Evolutionary conservation across 228 moss, liverwort and hornwort species (phyloP).

Genomic region (Sphagnum magellanicum): DNA sequence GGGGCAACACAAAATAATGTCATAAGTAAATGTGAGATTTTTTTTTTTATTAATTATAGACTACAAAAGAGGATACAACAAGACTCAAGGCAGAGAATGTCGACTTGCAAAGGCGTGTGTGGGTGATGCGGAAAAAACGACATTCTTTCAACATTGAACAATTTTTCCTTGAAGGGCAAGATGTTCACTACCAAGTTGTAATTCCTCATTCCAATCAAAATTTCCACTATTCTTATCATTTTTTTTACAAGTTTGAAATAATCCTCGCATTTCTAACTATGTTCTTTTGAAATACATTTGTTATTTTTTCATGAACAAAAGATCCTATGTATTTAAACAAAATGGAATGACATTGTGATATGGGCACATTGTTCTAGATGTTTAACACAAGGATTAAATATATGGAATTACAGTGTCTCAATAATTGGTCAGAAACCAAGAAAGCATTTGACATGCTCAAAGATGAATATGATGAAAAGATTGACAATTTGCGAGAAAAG

Average conservation of each 20-base stretch:
- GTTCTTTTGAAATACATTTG: too few relatives aligned
- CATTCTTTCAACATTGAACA: slow-evolving; percentile 44
- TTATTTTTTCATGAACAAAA: too few relatives aligned
- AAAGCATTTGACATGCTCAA: slow-evolving; percentile 39
- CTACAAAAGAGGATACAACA: slow-evolving; percentile 35
- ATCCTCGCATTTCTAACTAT: too few relatives aligned
- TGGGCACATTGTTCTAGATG: background rate
- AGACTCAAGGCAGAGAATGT: slow-evolving; percentile 44
- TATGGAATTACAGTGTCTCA: slow-evolving; percentile 37
- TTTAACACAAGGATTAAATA: too few relatives aligned
- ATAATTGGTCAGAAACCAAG: slow-evolving; percentile 65
- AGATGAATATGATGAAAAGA: slow-evolving; percentile 31
- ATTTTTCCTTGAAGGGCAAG: slow-evolving; percentile 78
- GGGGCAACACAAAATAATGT: too few relatives aligned
- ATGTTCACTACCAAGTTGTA: slow-evolving; percentile 64
- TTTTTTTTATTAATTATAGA: slow-evolving; percentile 8
- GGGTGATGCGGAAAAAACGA: slow-evolving; percentile 45
- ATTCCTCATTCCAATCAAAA: slow-evolving; percentile 9
- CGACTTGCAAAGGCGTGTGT: slow-evolving; percentile 60
- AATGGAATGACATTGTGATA: background rate
- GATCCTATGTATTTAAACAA: too few relatives aligned
- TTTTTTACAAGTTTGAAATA: background rate
- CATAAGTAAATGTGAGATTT: too few relatives aligned
- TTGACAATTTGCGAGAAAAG: slow-evolving; percentile 42
- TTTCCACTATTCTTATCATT: background rate